Percentiles rank a stretch among this genome's conserved stretches.
Conservation (phyloP, 2,329 filamentous ascomycete genomes). For the Aspergillus tamarii region DNA sequence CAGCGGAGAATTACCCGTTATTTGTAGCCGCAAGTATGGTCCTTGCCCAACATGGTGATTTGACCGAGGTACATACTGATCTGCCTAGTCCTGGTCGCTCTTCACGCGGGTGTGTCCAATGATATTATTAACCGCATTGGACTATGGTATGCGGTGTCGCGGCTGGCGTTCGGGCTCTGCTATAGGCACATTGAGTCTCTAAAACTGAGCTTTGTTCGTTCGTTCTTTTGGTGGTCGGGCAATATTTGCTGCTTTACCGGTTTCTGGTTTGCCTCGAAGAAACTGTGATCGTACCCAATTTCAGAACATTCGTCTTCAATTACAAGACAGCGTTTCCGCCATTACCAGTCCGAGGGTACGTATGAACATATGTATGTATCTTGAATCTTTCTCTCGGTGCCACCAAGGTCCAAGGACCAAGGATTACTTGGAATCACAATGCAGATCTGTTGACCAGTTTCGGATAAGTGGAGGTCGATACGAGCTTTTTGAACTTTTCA, state of each 20-base stretch:
- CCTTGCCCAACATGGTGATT: background rate
- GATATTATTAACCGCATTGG: slow-evolving; percentile 42
- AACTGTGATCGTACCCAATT: slow-evolving; percentile 18
- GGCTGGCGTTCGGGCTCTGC: slow-evolving; percentile 35
- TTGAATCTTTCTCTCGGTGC: background rate
- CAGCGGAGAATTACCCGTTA: slow-evolving; percentile 41
- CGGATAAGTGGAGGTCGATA: background rate
- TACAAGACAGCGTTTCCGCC: background rate
- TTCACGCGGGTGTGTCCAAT: slow-evolving; percentile 38
- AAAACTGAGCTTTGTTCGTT: slow-evolving; percentile 37
- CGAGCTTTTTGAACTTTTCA: background rate
- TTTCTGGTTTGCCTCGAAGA: slow-evolving; percentile 40
- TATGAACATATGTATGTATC: background rate
- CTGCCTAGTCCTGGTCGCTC: slow-evolving; percentile 36
- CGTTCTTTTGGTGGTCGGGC: slow-evolving; percentile 42
- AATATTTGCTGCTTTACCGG: slow-evolving; percentile 44
- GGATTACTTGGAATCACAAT: background rate
- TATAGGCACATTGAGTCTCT: slow-evolving; percentile 40
- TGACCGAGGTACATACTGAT: background rate
- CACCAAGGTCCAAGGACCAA: background rate
- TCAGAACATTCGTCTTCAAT: background rate
- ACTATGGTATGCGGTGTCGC: slow-evolving; percentile 40
- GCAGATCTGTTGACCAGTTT: background rate
- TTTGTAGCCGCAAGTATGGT: slow-evolving; percentile 40
- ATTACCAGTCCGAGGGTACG: background rate